phyloP scores from a whole-genome alignment of 202 grass and related monocot species.

The Schoenoplectus tabernaemontani region DNA sequence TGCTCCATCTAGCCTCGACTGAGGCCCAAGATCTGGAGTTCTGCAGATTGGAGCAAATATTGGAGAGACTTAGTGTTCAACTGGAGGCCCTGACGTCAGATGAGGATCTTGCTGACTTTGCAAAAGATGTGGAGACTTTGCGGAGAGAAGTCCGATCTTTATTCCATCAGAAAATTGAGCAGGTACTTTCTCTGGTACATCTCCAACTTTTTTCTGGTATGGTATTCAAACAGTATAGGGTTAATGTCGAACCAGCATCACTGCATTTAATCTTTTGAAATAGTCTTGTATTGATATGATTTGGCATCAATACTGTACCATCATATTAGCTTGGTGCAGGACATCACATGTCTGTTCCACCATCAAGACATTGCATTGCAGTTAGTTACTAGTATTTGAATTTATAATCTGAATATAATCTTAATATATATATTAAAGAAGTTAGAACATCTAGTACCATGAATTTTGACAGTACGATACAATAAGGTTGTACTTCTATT shows the following conservation, averaged over 20 bases:
- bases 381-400: neutral
- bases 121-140: slow-evolving; percentile 52
- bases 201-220: neutral
- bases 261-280: neutral
- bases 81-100: slow-evolving; percentile 45
- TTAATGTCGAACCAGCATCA: neutral
- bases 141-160: slow-evolving; percentile 57
- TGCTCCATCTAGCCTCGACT: slow-evolving; percentile 49
- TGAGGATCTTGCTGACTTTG: slow-evolving; percentile 62
- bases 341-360: neutral
- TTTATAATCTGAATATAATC: neutral
- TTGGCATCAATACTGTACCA: neutral
- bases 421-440: neutral
- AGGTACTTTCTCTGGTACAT: slow-evolving; percentile 13
- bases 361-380: neutral
- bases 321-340: neutral
- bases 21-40: slow-evolving; percentile 41
- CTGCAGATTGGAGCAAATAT: slow-evolving; percentile 29
- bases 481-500: neutral
- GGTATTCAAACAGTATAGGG: neutral
- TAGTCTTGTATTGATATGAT: neutral
- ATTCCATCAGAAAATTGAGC: slow-evolving; percentile 51
- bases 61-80: slow-evolving; percentile 48
- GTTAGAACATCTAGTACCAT: neutral
- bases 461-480: no score